Evolutionary conservation across 225 moss, liverwort and hornwort species (phyloP), one percentile per base, ranked within the genome.

Genomic region (Pseudisothecium myosuroides): DNA sequence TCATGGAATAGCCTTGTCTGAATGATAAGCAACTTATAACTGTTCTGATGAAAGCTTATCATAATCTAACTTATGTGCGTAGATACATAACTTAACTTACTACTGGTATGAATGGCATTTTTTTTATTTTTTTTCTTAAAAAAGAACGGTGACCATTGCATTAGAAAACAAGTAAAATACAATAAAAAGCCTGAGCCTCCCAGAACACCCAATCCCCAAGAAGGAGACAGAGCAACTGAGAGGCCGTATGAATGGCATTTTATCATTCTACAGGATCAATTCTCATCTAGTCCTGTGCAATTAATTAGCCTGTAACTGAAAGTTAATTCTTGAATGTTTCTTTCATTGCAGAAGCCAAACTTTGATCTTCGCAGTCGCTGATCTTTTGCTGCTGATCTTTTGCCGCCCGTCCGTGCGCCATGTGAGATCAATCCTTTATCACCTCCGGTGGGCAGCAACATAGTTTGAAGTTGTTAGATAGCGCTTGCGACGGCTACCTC

Each of bases 21-120:
- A 84, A 84, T 76, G 89, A 87, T 90, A 87, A 87, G 87, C 58
- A 76, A 37, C 73, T 79, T 54, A 29, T 14, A 76, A 68, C 83
- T 79, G 83, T 66, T 74, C 32, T 66, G 49, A 39, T 78, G 83
- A 86, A 79, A 91, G 89, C 89, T 72, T 91, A 89, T 91, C 89
- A 56, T 59, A 87, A 22, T 83, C 23, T 36, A 74, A 74, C 74
- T 21, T 36, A 17, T 32, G 31, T n/a, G 24, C 49, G 49, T 56
- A n/a, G 56, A 60, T 67, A 61, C 20, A 28, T 54, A 73, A 72
- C 17, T 17, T 54, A 73, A 72, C 17, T 17, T 18, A 24, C 14
- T 76, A 27, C 14, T 31, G 29, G 21, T 27, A 56, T n/a, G 10
- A 24, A 24, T 55, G 15, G 24, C 47, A 18, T 55, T n/a, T n/a